Evolutionary conservation across 2,329 filamentous ascomycete genomes (phyloP).

Genomic region (Parastagonospora nodorum): DNA sequence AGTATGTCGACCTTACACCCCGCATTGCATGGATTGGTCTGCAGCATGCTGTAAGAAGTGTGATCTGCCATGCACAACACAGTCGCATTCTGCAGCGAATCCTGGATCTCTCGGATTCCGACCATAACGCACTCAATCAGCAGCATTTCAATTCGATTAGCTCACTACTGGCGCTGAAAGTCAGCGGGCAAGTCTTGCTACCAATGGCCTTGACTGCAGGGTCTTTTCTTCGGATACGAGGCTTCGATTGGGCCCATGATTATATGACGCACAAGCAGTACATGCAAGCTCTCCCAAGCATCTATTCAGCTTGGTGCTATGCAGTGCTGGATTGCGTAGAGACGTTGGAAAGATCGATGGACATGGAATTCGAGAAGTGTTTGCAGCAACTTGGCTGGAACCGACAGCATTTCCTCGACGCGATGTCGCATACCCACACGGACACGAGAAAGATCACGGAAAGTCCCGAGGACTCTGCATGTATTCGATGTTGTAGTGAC

Average conservation of each 20-base stretch:
- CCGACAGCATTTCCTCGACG: neutral
- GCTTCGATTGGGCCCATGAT: constrained; percentile 21
- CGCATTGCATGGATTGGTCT: constrained; percentile 14
- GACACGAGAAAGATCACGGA: neutral
- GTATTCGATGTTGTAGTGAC: constrained; percentile 6
- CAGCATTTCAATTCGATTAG: constrained; percentile 6
- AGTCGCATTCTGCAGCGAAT: constrained; percentile 4
- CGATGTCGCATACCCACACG: neutral
- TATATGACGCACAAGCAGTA: constrained; percentile 9
- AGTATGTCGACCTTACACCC: constrained; percentile 13
- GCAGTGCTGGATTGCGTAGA: constrained; percentile 11
- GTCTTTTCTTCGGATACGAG: constrained; percentile 17
- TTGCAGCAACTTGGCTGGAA: constrained; percentile 3
- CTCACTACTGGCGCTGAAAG: constrained; percentile 12
- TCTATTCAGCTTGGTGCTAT: constrained; percentile 19
- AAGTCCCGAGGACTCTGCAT: neutral
- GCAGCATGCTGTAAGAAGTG: constrained; percentile 13
- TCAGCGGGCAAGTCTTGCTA: constrained; percentile 7
- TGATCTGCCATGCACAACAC: constrained; percentile 8
- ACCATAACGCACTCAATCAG: neutral
- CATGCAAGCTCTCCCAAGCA: constrained; percentile 10
- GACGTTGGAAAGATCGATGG: constrained; percentile 6
- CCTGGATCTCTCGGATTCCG: constrained; percentile 1
- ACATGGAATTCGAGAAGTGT: constrained; percentile 1
- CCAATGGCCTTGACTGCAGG: constrained; percentile 16